Base-by-base conservation (phyloP, 495 filamentous ascomycete species). In the Penicillium egyptiacum region DNA sequence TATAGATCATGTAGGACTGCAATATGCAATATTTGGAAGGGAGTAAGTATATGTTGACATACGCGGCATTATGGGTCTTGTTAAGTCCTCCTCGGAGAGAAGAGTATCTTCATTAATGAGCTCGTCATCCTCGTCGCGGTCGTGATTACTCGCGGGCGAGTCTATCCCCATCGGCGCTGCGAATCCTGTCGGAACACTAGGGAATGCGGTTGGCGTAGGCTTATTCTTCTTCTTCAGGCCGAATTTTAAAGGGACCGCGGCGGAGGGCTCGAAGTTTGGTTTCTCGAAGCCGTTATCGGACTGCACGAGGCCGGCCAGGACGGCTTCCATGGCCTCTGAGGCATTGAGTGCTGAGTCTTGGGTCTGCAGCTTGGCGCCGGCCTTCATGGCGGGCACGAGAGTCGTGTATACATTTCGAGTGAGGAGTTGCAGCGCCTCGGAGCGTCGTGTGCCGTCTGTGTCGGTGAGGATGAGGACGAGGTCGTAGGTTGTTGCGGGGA, bases 91-190 rank as follows among this genome's bases (percentile, higher is more conserved):
- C 51, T 90, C 92, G 3, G 86, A 87, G 39, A 98, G 75, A 7
- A 98, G 79, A 9, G 83, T 83, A 65, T 96, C 87, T 72, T 97
- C 94, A 69, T 98, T 90, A 62, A 98, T 91, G 39, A 96, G 71
- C 44, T 93, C 91, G 58, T 91, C 88, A 53, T 89, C 86, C 30
- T 86, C 81, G 50, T 87, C 59, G 53, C 35, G 44, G 42, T 83
- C 53, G 42, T 55, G 37, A 48, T 83, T 46, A 20, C 33, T 55
- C 11, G 28, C 17, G 3, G 50, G 50, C 8, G 26, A 9, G 17
- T 48, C 45, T 81, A 48, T 42, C 71, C 28, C 60, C 66, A 19
- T 72, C 41, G 68, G 70, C 37, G 68, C 73, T 58, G 81, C 79
- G 52, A 79, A 69, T 68, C 82, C 82, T n/a, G 64, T 65, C 49